Conservation (phyloP, 768 basidiomycete species). For the Multifurca ochricompacta region DNA sequence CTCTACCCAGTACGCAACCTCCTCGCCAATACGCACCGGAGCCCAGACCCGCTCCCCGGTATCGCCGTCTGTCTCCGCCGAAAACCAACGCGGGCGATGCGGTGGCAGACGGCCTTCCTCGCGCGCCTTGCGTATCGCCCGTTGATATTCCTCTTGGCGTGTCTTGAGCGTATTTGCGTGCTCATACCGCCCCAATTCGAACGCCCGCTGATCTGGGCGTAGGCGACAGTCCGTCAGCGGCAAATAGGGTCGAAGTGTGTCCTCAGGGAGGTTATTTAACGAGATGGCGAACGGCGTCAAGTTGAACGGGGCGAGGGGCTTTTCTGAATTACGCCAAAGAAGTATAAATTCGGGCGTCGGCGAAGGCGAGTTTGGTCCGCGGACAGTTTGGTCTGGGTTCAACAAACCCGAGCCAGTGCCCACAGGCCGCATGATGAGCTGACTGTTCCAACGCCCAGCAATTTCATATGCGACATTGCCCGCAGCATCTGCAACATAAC, state of each 20-base stretch:
- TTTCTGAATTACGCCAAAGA: constrained; percentile 89
- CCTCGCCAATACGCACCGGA: constrained; percentile 45
- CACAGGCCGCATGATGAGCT: constrained; percentile 76
- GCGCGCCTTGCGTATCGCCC: constrained; percentile 56
- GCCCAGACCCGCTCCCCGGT: constrained; percentile 86
- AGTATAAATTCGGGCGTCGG: constrained; percentile 69
- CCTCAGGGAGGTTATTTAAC: constrained; percentile 76
- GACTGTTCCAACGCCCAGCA: constrained; percentile 92
- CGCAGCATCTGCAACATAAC: constrained; percentile 59
- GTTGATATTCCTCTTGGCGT: constrained; percentile 78
- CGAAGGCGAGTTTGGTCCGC: constrained; percentile 35
- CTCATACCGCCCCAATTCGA: constrained; percentile 83
- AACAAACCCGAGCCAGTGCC: constrained; percentile 50
- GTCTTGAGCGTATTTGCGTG: constrained; percentile 74
- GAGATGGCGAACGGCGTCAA: constrained; percentile 92
- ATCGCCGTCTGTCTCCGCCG: constrained; percentile 73
- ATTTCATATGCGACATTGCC: constrained; percentile 78
- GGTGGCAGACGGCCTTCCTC: constrained; percentile 66
- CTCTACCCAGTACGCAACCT: constrained; percentile 79
- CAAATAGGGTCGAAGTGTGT: constrained; percentile 60
- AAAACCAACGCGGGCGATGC: constrained; percentile 86
- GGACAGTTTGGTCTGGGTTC: constrained; percentile 62
- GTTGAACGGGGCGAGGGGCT: constrained; percentile 81
- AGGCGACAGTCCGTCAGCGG: constrained; percentile 90
- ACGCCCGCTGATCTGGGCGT: constrained; percentile 89